phyloP scores from a whole-genome alignment of 441 rosid species.

The Jatropha podagrica region DNA sequence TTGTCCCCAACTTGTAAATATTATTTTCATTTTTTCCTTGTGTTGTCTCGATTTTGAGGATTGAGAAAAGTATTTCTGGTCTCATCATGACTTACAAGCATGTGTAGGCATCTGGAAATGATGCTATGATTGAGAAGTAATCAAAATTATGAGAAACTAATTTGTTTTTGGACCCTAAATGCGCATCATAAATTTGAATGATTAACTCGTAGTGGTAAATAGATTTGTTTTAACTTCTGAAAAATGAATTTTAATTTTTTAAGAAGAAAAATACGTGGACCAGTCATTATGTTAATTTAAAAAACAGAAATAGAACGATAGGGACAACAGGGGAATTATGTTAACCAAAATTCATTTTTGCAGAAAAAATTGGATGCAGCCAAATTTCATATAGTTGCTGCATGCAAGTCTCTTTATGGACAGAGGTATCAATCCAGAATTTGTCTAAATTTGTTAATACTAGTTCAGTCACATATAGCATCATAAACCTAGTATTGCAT shows the following conservation, averaged over 20 bases:
- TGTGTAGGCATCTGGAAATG: no score
- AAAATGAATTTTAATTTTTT: no score
- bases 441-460: not conserved
- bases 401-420: constrained; percentile 70
- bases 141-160: no score
- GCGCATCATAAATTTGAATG: no score
- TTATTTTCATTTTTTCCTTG: not conserved
- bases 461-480: not conserved
- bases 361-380: constrained; percentile 79
- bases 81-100: not conserved
- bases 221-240: no score
- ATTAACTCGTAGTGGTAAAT: no score
- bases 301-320: no score
- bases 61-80: not conserved
- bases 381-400: constrained; percentile 57
- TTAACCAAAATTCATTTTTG: constrained; percentile 9
- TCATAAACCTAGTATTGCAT: not conserved
- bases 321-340: no score
- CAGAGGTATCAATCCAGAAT: constrained; percentile 47
- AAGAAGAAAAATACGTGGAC: no score
- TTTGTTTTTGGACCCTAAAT: no score
- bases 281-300: no score
- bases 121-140: no score
- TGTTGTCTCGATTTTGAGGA: not conserved
- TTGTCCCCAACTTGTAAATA: constrained; percentile 23